Evolutionary conservation across 768 basidiomycete species (phyloP), one percentile per base, ranked within the genome.

Genomic region (Termitomyces sp.): DNA sequence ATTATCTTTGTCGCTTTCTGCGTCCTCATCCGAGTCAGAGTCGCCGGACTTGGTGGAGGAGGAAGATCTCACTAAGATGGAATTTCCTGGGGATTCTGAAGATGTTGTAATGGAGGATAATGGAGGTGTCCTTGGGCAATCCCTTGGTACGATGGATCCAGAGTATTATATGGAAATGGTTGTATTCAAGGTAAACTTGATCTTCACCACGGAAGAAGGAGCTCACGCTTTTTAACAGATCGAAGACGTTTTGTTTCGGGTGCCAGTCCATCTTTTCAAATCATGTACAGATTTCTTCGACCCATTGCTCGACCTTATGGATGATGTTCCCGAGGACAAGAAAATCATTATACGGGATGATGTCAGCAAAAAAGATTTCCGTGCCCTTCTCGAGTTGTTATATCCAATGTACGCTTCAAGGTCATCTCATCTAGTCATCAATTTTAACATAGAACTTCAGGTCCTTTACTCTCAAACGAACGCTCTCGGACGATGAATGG

Each of bases 401-500:
- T 63, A 63, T 51, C 62, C 59, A 29, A 10, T 32, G 58, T 62
- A 53, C 2, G 58, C 10, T 22, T 46, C 16, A n/a, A 22, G 31
- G 24, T 18, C 9, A 22, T 46, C 24, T 43, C n/a, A 8, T 34
- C 3, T n/a, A 5, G 26, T 5, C 43, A 13, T 31, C 20, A 24
- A 37, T 29, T 13, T 18, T 46, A n/a, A 52, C 32, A 26, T 34
- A 27, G n/a, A 2, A 6, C n/a, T 1, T 31, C 27, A 60, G 56
- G 20, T 27, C 59, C 10, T 48, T 60, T 14, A 27, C 51, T 16
- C n/a, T 49, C 31, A 42, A 46, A 20, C 46, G 36, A 26, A 59
- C 59, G 18, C 56, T 56, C 20, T 52, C 56, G 13, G 34, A 44
- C 31, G 16, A 46, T 36, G 59, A 60, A 42, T 63, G 62, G 61